phyloP scores from a whole-genome alignment of 1,284 basidiomycete species.

The Ceratobasidium papillatum region DNA sequence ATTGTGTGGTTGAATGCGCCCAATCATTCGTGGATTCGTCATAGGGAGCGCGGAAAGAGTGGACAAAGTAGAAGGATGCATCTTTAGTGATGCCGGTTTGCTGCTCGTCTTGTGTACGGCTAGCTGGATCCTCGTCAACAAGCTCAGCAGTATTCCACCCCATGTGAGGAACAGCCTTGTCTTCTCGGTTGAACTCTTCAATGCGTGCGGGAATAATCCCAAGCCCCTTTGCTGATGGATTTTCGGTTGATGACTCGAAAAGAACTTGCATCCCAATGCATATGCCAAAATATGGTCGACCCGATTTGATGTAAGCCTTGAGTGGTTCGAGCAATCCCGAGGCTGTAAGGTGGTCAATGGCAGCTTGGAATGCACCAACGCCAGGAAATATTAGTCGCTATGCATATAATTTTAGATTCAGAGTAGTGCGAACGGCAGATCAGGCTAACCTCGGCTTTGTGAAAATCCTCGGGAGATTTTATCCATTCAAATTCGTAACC shows the following conservation, averaged over 20 bases:
- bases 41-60: slow-evolving; percentile 89
- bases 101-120: slow-evolving; percentile 48
- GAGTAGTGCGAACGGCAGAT: neutral
- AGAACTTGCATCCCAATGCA: slow-evolving; percentile 98
- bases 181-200: slow-evolving; percentile 64
- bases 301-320: slow-evolving; percentile 83
- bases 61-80: slow-evolving; percentile 93
- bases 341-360: slow-evolving; percentile 77
- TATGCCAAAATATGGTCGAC: slow-evolving; percentile 96
- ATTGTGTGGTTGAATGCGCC: slow-evolving; percentile 90
- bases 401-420: slow-evolving; percentile 40
- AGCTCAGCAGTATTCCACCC: slow-evolving; percentile 89
- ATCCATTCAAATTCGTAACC: slow-evolving; percentile 95
- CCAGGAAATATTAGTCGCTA: slow-evolving; percentile 97
- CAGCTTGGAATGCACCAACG: slow-evolving; percentile 94
- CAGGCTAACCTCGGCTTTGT: slow-evolving; percentile 85
- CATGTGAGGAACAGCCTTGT: slow-evolving; percentile 97
- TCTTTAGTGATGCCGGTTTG: slow-evolving; percentile 58
- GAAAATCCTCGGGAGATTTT: slow-evolving; percentile 82
- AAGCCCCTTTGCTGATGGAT: slow-evolving; percentile 66
- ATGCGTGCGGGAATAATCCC: slow-evolving; percentile 77
- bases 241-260: slow-evolving; percentile 86
- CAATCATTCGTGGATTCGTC: slow-evolving; percentile 64
- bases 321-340: slow-evolving; percentile 86
- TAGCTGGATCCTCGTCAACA: slow-evolving; percentile 58